Evolutionary conservation across 495 filamentous ascomycete genomes (phyloP), one percentile per base, ranked within the genome.

Genomic region (Lasiosphaeria hispida): DNA sequence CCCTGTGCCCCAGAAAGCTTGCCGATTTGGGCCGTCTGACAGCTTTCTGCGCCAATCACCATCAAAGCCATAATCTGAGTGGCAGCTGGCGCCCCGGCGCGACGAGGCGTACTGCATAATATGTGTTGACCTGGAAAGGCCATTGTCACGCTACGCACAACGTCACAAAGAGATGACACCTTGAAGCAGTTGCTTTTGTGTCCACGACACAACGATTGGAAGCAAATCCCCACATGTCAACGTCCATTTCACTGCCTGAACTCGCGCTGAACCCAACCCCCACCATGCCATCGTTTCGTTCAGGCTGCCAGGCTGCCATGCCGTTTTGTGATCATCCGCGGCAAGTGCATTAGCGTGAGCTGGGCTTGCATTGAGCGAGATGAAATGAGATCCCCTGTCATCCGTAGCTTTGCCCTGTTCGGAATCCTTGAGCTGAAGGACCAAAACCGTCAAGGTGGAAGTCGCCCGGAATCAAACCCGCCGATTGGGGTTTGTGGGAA

Each of bases 341-440:
- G 60, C 37, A 30, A 51, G 49, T 68, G 63, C 66, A 69, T 69
- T 69, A 66, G 66, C 40, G 60, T 52, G 58, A 40, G 38, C 55
- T 55, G 43, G 38, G 45, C 37, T 35, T 55, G 62, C 62, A 59
- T 52, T 56, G 48, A 55, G 58, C 48, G 58, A 65, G 45, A 63
- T 68, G 62, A 63, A 50, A 64, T 60, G 51, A 53, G 18, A 37
- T 57, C 36, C 34, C 49, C 50, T 42, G 10, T 37, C 9, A 35
- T 15, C 39, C 42, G 17, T 49, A 41, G 23, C 23, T 45, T 48
- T n/a, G n/a, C n/a, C n/a, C n/a, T n/a, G n/a, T n/a, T n/a, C n/a
- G n/a, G n/a, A 5, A 30, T 30, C 23, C 23, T 30, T 30, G 23
- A 30, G 23, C 23, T 5, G 23, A 30, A 30, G 23, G 5, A 30